phyloP scores from a whole-genome alignment of 106 monocot species.

The Gastrodia elata region DNA sequence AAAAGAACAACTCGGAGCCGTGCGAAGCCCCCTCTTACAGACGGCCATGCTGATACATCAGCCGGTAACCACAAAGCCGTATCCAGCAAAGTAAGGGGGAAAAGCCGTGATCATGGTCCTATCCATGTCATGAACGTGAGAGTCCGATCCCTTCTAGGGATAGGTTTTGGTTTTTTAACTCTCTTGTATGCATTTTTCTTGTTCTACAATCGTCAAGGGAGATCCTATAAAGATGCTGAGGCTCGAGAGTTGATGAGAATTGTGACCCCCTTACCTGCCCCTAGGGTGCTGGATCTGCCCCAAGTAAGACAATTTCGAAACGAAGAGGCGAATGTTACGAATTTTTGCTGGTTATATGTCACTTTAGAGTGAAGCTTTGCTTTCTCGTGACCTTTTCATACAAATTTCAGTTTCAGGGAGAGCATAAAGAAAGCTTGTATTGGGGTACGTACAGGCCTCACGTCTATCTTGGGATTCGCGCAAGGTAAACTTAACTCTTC shows the following conservation, averaged over 20 bases:
- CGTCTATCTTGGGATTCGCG: slow-evolving; percentile 83
- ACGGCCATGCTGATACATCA: slow-evolving; percentile 2
- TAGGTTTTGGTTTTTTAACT: slow-evolving; percentile 22
- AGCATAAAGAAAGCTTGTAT: slow-evolving; percentile 87
- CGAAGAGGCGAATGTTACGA: not conserved
- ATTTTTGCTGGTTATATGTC: not conserved
- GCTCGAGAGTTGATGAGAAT: slow-evolving; percentile 29
- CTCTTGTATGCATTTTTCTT: slow-evolving; percentile 13
- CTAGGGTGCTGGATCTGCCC: slow-evolving; percentile 87
- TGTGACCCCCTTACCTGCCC: slow-evolving; percentile 60
- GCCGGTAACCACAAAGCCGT: not conserved
- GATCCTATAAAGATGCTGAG: slow-evolving; percentile 10
- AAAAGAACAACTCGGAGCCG: slow-evolving; percentile 17
- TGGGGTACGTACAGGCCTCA: slow-evolving; percentile 97
- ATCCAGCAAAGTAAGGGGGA: not conserved
- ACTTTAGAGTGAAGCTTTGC: not conserved
- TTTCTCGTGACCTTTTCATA: not conserved
- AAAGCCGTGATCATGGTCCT: slow-evolving; percentile 33
- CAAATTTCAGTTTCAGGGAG: slow-evolving; percentile 76
- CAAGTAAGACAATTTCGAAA: slow-evolving; percentile 38
- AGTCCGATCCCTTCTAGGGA: slow-evolving; percentile 18
- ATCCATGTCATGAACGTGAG: slow-evolving; percentile 31
- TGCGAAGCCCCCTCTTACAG: slow-evolving; percentile 4
- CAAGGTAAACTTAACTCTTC: slow-evolving; percentile 37
- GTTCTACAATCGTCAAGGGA: slow-evolving; percentile 10